Base-by-base conservation (phyloP, 1,139 yeast species). In the Hansenula sp. region DNA sequence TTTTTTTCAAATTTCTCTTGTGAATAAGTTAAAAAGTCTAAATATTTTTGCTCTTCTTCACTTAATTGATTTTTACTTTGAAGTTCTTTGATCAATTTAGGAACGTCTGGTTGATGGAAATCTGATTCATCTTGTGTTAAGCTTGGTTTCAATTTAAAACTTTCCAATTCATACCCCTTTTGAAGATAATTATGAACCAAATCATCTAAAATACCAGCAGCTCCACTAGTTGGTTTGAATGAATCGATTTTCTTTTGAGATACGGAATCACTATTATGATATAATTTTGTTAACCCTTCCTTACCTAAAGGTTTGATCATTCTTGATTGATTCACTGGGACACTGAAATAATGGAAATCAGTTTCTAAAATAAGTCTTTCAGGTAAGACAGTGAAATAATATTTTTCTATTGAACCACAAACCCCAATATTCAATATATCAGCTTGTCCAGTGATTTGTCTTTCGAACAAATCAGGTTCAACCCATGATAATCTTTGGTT, bases 321-420 rank as follows among this genome's bases (percentile, higher is more conserved):
- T 45, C 55, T 47, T 30, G 49, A 18, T n/a, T 46, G 46, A 8
- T 48, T 38, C 19, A 55, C 50, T 7, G 55, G 59, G 44, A 59
- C 41, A 33, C 50, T 50, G 40, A 56, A 53, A 42, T 51, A 57
- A 11, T 49, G 49, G 43, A 38, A 39, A 28, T 55, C 58, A 21
- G 60, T 53, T 44, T 58, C 61, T 39, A 56, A 51, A 5, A 55
- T 18, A 13, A 59, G 10, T 28, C 55, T 38, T 40, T 59, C 60
- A 8, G 62, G 62, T 9, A 49, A 44, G 7, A 53, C 47, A 48
- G 48, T 46, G 36, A 49, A 55, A 41, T 46, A 56, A 44, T 54
- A 50, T 42, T 51, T 55, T 47, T 50, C 55, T 30, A 57, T 52
- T 5, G 62, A 54, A 2, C 60, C 47, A 38, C 63, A 59, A 13